These are phyloP conservation scores for Auxenochlorella pyrenoidosa DNA, from an alignment of 139 green algal genomes.

Conservation along the genomic window DNA sequence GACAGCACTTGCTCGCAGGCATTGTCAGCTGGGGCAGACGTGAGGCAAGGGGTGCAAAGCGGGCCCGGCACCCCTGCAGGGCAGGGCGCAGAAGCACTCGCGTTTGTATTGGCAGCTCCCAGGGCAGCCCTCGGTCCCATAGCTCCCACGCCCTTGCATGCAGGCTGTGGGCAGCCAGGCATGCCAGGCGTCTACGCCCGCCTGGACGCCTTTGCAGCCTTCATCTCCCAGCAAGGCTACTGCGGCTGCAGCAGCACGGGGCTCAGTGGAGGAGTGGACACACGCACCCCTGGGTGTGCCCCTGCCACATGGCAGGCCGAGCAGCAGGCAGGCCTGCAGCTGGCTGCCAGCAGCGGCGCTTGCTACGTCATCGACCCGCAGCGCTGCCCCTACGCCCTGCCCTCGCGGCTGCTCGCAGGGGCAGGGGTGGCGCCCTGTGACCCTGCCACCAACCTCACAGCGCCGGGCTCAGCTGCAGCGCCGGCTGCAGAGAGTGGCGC, in stretches of 20 bases:
- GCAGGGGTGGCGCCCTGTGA: conserved; percentile 1
- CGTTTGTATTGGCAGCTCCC: too few relatives aligned
- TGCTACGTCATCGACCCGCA: conserved; percentile 7
- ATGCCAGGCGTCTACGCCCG: background rate
- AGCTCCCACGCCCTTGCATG: too few relatives aligned
- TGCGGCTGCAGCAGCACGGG: conserved; percentile 17
- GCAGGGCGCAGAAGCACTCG: too few relatives aligned
- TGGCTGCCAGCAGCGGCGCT: background rate
- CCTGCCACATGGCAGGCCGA: background rate
- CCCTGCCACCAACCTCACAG: background rate
- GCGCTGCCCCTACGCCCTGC: background rate
- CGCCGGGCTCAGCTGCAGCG: background rate
- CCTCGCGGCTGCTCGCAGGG: background rate
- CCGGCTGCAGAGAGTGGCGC: background rate
- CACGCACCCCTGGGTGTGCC: background rate
- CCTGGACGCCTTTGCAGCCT: background rate
- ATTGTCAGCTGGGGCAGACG: conserved; percentile 17
- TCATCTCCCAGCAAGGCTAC: conserved; percentile 1
- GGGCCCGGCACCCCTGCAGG: too few relatives aligned
- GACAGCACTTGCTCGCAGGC: background rate
- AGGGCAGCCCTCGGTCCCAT: too few relatives aligned
- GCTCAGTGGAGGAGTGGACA: background rate
- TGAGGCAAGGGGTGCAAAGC: background rate
- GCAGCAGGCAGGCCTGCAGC: background rate
- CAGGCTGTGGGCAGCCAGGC: background rate